Evolutionary conservation across 495 filamentous ascomycete species (phyloP), one percentile per base, ranked within the genome.

Genomic region (Monascus purpureus): DNA sequence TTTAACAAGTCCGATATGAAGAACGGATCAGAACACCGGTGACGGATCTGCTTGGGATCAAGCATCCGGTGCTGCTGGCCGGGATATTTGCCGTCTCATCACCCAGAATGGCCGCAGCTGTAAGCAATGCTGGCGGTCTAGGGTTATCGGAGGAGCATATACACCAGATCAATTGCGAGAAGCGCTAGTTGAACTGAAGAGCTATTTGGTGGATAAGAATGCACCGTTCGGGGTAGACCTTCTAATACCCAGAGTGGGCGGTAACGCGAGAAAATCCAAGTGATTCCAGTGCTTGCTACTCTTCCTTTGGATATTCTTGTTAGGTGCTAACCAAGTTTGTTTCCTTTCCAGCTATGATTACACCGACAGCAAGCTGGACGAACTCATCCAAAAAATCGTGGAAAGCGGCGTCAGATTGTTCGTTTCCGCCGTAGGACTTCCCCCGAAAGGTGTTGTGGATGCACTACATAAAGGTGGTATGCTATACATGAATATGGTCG

Each of bases 401-500:
- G 76, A 86, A 48, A 80, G 75, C 33, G 82, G 82, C 33, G 82
- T 85, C 35, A 82, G 77, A 61, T 73, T 96, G 33, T 97, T 97
- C 61, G 92, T 97, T 49, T 93, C 81, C 42, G 90, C 90, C 51
- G 82, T 97, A 53, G 90, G 90, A 55, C 79, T 97, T 4, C 85
- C 90, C 16, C 88, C 92, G 33, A 80, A 81, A 51, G 59, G 70
- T 36, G 77, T 94, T 38, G 90, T 97, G 38, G 82, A 96, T 28
- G 75, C 67, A 41, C 75, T 97, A 18, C 90, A 97, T 70, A 70
- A 73, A 40, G 65, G 72, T 47, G 87, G 87, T 34, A 69, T 97
- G 38, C 68, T 93, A 33, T 93, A 88, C 73, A 97, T 97, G 90
- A 97, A 97, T 75, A 97, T 97, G 90, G 90, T 97, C 54, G 90